Evolutionary conservation across 768 basidiomycete genomes (phyloP), one percentile per base, ranked within the genome.

Genomic region (Brasilioporus rufonigricans): DNA sequence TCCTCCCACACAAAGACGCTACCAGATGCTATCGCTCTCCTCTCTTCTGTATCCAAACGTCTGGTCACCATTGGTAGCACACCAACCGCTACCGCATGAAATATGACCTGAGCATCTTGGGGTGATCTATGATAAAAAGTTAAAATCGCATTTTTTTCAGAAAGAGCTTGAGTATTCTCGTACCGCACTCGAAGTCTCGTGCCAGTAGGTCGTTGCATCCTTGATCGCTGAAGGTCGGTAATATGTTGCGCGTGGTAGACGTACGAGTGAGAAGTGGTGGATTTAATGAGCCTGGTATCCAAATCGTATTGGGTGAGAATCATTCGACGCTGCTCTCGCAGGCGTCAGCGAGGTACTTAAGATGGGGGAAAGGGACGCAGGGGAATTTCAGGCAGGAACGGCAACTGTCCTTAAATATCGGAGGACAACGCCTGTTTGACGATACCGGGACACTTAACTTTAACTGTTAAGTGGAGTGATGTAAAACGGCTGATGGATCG

Each of bases 1-100:
- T 92, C 90, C 65, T 91, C 88, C 89, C 90, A 92, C 36, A 92
- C 88, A 59, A 83, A 92, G 32, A 91, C 84, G 53, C 80, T 82
- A 14, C 90, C 89, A 1, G 88, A 80, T n/a, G 73, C 60, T 47
- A 91, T 88, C 38, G 76, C 73, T 12, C 88, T 79, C 36, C 89
- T 77, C 66, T 91, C 89, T 49, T 89, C 88, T 16, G 85, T 82
- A 71, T 89, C 87, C 48, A 92, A 77, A 38, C 89, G 82, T 52
- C 86, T 80, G 24, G 81, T 73, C 47, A 91, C 82, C 74, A 89
- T 87, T 29, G 82, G 84, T 16, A 88, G 76, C 1, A 80, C 66
- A 11, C 76, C 70, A 9, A 79, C 73, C 9, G 76, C 72, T 27
- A 91, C 89, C 31, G 82, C 89, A 62, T 89, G 86, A 69, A 91